A percentile compares a stretch with the other conserved stretches of the same genome.
Evolutionary conservation across 164 flowering plant genomes (phyloP).

Genomic region (Aristolochia californica): DNA sequence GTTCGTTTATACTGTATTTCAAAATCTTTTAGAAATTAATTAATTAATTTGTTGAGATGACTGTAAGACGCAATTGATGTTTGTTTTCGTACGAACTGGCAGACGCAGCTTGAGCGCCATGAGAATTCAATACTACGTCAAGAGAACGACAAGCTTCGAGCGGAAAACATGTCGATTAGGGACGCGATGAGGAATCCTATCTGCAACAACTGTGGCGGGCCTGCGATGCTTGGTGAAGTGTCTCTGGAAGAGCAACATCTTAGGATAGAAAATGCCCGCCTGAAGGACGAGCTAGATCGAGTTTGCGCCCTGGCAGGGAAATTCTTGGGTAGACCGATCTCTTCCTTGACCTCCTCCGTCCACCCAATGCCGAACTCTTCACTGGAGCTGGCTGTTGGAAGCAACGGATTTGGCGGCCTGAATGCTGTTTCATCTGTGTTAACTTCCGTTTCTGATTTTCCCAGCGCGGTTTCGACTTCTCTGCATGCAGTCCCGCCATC

Average conservation of each 20-base stretch:
- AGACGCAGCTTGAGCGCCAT: conserved; percentile 95
- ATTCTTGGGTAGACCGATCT: conserved; percentile 72
- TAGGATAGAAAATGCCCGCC: conserved; percentile 78
- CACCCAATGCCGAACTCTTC: conserved; percentile 48
- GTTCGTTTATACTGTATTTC: background rate
- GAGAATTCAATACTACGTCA: conserved; percentile 79
- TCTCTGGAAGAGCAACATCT: conserved; percentile 91
- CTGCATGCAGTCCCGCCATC: conserved; percentile 26
- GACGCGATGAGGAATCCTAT: conserved; percentile 91
- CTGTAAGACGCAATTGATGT: too few relatives aligned
- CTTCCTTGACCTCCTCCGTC: conserved; percentile 25
- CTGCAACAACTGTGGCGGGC: conserved; percentile 88
- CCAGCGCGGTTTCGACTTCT: conserved; percentile 27
- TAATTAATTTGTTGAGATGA: too few relatives aligned
- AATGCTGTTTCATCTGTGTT: conserved; percentile 19
- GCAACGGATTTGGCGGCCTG: conserved; percentile 45
- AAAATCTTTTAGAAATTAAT: too few relatives aligned
- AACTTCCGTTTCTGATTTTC: conserved; percentile 44
- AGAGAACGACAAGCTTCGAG: conserved; percentile 89
- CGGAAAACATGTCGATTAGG: conserved; percentile 78
- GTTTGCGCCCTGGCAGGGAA: conserved; percentile 83
- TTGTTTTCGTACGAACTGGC: background rate
- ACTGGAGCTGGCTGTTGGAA: conserved; percentile 78
- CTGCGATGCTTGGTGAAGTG: conserved; percentile 75
- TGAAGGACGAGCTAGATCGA: conserved; percentile 83